Evolutionary conservation across 768 basidiomycete species (phyloP).

Genomic region (Mycena chlorophos): DNA sequence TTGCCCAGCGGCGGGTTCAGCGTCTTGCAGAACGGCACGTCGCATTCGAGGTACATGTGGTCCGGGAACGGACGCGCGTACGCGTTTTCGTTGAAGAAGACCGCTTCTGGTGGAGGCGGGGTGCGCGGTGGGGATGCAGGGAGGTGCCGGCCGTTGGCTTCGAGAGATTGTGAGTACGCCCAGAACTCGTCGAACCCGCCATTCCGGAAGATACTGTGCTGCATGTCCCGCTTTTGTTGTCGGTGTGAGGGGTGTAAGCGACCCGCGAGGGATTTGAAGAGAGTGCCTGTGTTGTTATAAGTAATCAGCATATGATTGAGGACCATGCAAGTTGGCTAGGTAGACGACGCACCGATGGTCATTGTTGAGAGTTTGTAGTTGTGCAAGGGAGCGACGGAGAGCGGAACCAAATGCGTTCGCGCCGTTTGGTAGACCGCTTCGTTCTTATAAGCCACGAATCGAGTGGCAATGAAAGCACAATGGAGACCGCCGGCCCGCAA

Average conservation of each 20-base stretch:
- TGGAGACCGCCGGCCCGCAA: too few relatives aligned
- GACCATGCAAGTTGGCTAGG: too few relatives aligned
- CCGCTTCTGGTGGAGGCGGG: neutral
- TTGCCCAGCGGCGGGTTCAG: neutral
- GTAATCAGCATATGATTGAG: too few relatives aligned
- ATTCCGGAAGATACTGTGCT: neutral
- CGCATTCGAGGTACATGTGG: constrained; percentile 1
- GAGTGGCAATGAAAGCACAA: too few relatives aligned
- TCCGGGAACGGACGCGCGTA: neutral
- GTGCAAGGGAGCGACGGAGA: too few relatives aligned
- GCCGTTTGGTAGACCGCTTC: too few relatives aligned
- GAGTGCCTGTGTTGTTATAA: neutral
- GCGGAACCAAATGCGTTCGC: too few relatives aligned
- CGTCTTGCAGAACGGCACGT: neutral
- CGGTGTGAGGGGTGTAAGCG: neutral
- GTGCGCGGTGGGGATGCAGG: neutral
- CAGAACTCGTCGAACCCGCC: neutral
- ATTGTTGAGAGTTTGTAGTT: too few relatives aligned
- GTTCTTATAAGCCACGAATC: too few relatives aligned
- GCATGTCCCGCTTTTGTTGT: neutral
- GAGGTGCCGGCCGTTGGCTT: neutral
- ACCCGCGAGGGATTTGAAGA: neutral
- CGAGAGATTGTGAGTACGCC: neutral
- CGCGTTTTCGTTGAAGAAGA: neutral
- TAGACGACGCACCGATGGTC: too few relatives aligned